Conservation (phyloP, 2,329 filamentous ascomycete genomes). For the Pseudogymnoascus sp. region DNA sequence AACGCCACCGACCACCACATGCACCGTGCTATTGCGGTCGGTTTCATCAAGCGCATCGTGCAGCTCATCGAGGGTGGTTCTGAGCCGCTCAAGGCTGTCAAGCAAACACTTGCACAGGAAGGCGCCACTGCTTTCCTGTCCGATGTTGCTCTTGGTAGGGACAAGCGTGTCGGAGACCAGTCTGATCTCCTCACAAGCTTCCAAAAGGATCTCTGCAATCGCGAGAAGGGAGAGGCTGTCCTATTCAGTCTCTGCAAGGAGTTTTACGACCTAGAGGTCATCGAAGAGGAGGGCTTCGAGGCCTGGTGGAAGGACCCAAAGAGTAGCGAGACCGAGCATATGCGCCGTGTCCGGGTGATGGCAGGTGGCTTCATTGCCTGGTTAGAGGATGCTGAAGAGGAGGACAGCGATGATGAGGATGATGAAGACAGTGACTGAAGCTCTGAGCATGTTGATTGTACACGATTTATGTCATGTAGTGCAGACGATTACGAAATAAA, state of each 20-base stretch:
- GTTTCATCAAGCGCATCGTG: conserved; percentile 73
- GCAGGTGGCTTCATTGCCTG: conserved; percentile 76
- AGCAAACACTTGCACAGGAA: conserved; percentile 46
- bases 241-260: conserved; percentile 75
- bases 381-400: conserved; percentile 67
- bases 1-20: conserved; percentile 87
- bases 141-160: conserved; percentile 54
- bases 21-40: conserved; percentile 74
- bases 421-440: conserved; percentile 43
- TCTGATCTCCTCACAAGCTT: conserved; percentile 75
- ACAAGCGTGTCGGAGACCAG: conserved; percentile 64
- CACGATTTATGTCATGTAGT: conserved; percentile 1
- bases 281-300: conserved; percentile 83
- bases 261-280: conserved; percentile 72
- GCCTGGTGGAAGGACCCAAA: conserved; percentile 78
- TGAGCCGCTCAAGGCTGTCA: conserved; percentile 57
- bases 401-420: conserved; percentile 59
- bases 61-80: conserved; percentile 54
- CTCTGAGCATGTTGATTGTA: conserved; percentile 2
- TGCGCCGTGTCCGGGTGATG: conserved; percentile 64
- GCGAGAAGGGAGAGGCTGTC: conserved; percentile 56
- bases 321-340: conserved; percentile 57
- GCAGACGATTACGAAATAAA: background rate
- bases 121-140: conserved; percentile 49
- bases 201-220: conserved; percentile 68